Base-by-base conservation (phyloP, 441 rosid genomes). In the Gossypium davidsonii region DNA sequence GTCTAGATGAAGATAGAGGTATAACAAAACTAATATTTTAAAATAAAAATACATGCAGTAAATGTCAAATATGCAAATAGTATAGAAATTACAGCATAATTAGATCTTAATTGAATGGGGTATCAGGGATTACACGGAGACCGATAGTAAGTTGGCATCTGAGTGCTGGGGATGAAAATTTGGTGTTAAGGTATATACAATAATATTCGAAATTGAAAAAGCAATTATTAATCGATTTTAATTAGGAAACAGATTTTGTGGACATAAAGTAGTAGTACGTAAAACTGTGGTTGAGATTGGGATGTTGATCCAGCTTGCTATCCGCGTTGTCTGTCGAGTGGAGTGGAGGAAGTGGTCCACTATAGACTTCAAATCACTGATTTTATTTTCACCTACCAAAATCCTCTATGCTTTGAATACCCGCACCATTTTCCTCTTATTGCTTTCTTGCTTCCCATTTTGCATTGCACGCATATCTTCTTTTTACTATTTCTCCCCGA, bases 371-470 rank as follows among this genome's bases (percentile, higher is more conserved):
- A 63, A 63, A 18, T 63, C 68, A 37, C 51, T 77, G 81, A 69
- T 21, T 8, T 58, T 18, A 48, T 48, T 2, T 11, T 57, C 26
- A 3, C 17, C 25, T 7, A 58, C n/a, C n/a, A 15, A 11, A 75
- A 72, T 69, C 21, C 73, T 73, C 49, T 44, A n/a, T 58, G 9
- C 15, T 49, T 79, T 78, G 84, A 73, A 78, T 78, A 73, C 58
- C 75, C n/a, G 57, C 79, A 78, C 79, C 75, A 31, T 37, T 39
- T 51, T 44, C 25, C 63, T 26, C 62, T 49, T 48, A 2, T 37
- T 67, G 76, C 73, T 37, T 11, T 9, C 51, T 1, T 39, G 68
- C 68, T 63, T 10, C 28, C 68, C 51, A 39, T 18, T 63, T 37
- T 34, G 26, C 52, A 63, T 17, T 17, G 52, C 52, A 63, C 15